Base-by-base conservation (phyloP, 2,329 filamentous ascomycete species). In the Thielaviopsis populi region DNA sequence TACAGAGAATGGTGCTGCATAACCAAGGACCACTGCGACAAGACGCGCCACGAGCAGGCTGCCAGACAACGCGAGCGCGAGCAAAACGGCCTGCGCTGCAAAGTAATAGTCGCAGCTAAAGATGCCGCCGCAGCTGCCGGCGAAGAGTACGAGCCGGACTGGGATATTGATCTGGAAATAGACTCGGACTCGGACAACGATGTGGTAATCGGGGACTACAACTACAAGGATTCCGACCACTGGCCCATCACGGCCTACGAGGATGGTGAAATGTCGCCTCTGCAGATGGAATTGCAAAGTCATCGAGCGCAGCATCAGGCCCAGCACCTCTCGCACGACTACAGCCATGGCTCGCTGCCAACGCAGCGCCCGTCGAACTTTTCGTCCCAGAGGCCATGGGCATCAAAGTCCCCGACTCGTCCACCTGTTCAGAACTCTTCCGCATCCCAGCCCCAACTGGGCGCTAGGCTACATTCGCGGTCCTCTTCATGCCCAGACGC, bases 1-100 rank as follows among this genome's bases (percentile, higher is more conserved):
- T 66, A 63, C 46, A 63, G 19, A 17, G 61, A 63, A 27, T 66
- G 64, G 64, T 66, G 64, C 17, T 33, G 58, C 50, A 17, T 33
- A 7, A 56, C 50, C 50, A 56, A 56, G 33, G n/a, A 30, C 3
- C 30, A 33, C 30, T 56, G 50, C 3, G 50, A 56, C 50, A 17
- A 56, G 15, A 56, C 50, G 33, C 50, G 50, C 8, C 27, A 27
- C 5, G 61, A 66, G 56, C 43, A 37, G 33, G 3, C 60, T 63
- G 11, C 42, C 43, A 22, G 64, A 63, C 37, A 37, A 27, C 40
- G 61, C 61, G 19, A 61, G 43, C 42, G 46, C 46, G 27, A 58
- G 37, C 22, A 63, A 24, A 66, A 50, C 30, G 59, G 30, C 17
- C 50, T 33, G 56, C 50, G 50, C 17, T 56, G 24, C 13, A 30